These are phyloP conservation scores for Cyclostephanos tholiformis DNA, from an alignment of 108 stramenopile genomes.

Conservation along the genomic window DNA sequence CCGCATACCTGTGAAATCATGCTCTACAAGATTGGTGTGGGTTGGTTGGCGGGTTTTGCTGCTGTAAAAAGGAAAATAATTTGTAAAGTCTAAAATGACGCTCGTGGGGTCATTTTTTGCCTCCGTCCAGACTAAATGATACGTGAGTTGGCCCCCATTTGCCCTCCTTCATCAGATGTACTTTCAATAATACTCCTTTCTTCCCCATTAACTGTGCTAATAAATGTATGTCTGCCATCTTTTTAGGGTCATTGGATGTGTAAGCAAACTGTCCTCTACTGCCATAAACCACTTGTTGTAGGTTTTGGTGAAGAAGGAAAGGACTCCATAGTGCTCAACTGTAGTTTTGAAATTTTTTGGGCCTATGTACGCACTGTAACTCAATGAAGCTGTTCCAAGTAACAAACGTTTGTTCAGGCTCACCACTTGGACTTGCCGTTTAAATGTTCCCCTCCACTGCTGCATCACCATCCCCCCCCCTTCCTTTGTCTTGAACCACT, in stretches of 20 bases:
- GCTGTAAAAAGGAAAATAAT: too few relatives aligned
- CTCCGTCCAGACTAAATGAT: too few relatives aligned
- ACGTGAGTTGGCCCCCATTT: slow-evolving; percentile 10
- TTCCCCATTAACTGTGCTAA: slow-evolving; percentile 22
- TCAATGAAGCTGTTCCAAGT: slow-evolving; percentile 15
- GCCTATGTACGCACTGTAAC: slow-evolving; percentile 2
- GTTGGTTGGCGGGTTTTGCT: too few relatives aligned
- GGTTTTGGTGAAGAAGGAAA: slow-evolving; percentile 24
- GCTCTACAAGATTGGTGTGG: too few relatives aligned
- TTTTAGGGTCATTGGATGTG: slow-evolving; percentile 7
- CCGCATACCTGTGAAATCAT: too few relatives aligned
- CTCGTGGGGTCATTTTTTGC: too few relatives aligned
- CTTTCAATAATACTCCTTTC: slow-evolving; percentile 8
- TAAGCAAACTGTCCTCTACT: slow-evolving; percentile 1
- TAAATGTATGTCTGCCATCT: slow-evolving; percentile 5
- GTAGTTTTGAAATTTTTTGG: neutral
- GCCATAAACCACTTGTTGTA: slow-evolving; percentile 36
- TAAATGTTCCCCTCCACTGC: neutral
- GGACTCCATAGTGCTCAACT: slow-evolving; percentile 28
- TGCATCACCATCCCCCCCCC: neutral
- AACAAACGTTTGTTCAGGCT: neutral
- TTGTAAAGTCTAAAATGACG: too few relatives aligned
- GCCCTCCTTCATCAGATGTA: slow-evolving; percentile 12
- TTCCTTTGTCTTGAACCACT: too few relatives aligned
- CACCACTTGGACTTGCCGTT: neutral